Base-by-base conservation (phyloP, 352 stramenopile genomes). In the Phytophthora cryptogea region DNA sequence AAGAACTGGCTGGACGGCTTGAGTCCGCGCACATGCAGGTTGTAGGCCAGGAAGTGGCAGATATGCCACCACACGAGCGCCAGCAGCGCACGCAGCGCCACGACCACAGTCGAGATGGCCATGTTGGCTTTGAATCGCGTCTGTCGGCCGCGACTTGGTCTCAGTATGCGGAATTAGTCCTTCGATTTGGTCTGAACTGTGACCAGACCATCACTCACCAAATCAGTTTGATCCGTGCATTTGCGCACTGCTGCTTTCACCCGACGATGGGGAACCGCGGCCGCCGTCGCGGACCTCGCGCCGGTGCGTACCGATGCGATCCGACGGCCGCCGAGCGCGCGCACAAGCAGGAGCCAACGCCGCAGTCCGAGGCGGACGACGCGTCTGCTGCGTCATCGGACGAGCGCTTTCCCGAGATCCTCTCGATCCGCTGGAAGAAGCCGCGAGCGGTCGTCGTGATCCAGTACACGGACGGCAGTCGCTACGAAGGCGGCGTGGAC, bases 41-140 rank as follows among this genome's bases (percentile, higher is more conserved):
- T 46, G 27, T 76, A 59, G 28, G 79, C 57, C 10, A 91, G 28
- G 42, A 76, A 78, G 43, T 70, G 68, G 65, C 86, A 92, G 36
- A 90, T 51, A 40, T 72, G 68, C 72, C 86, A 84, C 82, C 83
- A 95, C 30, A 91, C 35, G 8, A 91, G 74, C 56, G 72, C 70
- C 30, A 91, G 55, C 51, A 85, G 74, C 30, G 80, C 44, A 31
- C 83, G 83, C 27, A 90, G 53, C 31, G 65, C 53, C 16, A 68
- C 59, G 8, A 86, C 41, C 44, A 84, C 54, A 4, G 59, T 70
- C 33, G 45, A 33, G 40, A 51, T n/a, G 20, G 20, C 20, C 20
- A 23, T 23, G 20, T 23, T 23, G 20, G 20, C 20, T 23, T 23
- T 23, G 20, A 16, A 33, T 31, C 30, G 8, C 28, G 30, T 36